Conservation (phyloP, 2,329 filamentous ascomycete species). For the Colletotrichum sp. region DNA sequence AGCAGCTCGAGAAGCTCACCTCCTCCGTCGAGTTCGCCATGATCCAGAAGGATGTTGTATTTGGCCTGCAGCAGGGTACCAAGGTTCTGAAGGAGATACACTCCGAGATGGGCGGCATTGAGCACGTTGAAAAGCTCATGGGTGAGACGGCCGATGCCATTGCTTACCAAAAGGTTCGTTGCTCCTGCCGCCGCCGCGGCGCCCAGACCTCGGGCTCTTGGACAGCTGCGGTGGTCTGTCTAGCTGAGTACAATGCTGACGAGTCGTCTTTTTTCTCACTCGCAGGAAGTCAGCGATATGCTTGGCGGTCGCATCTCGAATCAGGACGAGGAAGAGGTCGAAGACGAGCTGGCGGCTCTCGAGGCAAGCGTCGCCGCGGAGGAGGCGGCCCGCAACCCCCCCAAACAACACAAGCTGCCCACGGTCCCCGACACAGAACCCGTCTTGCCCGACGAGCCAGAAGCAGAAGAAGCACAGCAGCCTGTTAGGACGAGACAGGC, state of each 20-base stretch:
- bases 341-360: constrained; percentile 88
- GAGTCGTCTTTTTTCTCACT: neutral
- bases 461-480: constrained; percentile 8
- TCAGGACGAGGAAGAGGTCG: constrained; percentile 96
- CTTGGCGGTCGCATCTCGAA: constrained; percentile 87
- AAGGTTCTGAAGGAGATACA: constrained; percentile 90
- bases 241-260: neutral
- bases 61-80: constrained; percentile 90
- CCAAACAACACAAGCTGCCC: constrained; percentile 25
- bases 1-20: constrained; percentile 88
- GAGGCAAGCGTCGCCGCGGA: constrained; percentile 46
- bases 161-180: constrained; percentile 82
- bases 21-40: constrained; percentile 92
- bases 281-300: constrained; percentile 89
- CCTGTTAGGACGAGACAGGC: constrained; percentile 26
- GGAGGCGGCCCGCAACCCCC: constrained; percentile 10
- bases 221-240: neutral
- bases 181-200: neutral
- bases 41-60: constrained; percentile 96
- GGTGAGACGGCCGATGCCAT: constrained; percentile 89
- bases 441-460: constrained; percentile 27
- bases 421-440: constrained; percentile 36
- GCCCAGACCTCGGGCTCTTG: neutral
- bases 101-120: constrained; percentile 92
- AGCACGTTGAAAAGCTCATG: constrained; percentile 94